Evolutionary conservation across 208 protist genomes (phyloP), one percentile per base, ranked within the genome.

Genomic region (Acanthamoeba divionensis): DNA sequence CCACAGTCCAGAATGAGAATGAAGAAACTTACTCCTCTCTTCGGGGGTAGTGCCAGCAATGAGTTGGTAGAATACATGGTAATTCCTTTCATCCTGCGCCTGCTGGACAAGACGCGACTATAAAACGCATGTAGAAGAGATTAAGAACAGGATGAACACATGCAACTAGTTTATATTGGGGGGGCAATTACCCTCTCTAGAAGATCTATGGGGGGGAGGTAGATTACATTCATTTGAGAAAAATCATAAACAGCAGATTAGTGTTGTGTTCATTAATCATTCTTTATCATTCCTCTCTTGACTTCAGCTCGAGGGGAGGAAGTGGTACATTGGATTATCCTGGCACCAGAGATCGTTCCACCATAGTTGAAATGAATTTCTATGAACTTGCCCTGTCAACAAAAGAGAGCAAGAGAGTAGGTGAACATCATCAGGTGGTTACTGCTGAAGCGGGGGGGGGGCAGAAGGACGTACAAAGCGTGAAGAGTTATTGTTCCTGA

Each of bases 41-140:
- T 26, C 60, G 2, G 57, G 12, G 6, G 82, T 55, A 10, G 82
- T 57, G 52, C 95, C 94, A 26, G 91, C 91, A 3, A 96, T 54
- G 26, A 97, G 45, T 79, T 96, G 90, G 82, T 97, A 97, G 73
- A 97, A 97, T 38, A 97, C 93, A 90, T 97, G 96, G 66, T 94
- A 97, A 44, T 92, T 94, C 41, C 96, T 45, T 90, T 97, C 96
- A 18, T 69, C 91, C 13, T 77, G 57, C 29, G 91, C 55, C 79
- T 97, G 95, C 38, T 26, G 88, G 21, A 96, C 92, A 36, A 97
- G 92, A 65, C 96, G 83, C 15, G 92, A 95, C 63, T 77, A 77
- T 63, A 24, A n/a, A 24, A n/a, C 18, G 52, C 18, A 60, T 18
- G n/a, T 18, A 60, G n/a, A n/a, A 60, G n/a, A n/a, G n/a, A 60